These are phyloP conservation scores for Salix viminalis DNA, from an alignment of 345 rosid species.

Conservation along the genomic window DNA sequence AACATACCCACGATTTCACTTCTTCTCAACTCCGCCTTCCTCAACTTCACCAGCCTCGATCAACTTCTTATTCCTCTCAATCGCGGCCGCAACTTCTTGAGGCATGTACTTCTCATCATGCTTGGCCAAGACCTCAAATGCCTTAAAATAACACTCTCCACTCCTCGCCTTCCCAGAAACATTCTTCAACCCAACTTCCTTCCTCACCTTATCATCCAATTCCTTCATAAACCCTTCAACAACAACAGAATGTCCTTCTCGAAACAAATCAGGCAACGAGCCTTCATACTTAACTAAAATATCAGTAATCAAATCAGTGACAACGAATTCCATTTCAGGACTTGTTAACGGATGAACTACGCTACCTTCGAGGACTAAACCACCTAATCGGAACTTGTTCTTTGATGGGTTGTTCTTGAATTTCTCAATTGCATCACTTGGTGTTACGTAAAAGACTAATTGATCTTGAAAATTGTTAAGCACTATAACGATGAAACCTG, in stretches of 20 bases:
- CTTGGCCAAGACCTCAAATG: conserved; percentile 88
- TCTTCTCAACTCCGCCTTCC: conserved; percentile 22
- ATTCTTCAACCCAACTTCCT: conserved; percentile 40
- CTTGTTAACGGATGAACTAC: conserved; percentile 68
- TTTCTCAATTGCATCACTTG: conserved; percentile 79
- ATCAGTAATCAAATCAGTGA: conserved; percentile 83
- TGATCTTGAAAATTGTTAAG: conserved; percentile 85
- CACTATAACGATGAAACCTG: conserved; percentile 80
- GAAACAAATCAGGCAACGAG: conserved; percentile 77
- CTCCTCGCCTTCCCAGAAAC: conserved; percentile 69
- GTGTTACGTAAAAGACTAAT: conserved; percentile 80
- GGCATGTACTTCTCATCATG: conserved; percentile 99
- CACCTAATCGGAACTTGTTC: conserved; percentile 74
- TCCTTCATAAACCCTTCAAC: conserved; percentile 93
- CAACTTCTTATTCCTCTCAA: conserved; percentile 88
- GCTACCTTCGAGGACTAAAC: conserved; percentile 92
- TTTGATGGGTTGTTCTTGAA: conserved; percentile 59
- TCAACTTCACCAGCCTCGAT: conserved; percentile 34
- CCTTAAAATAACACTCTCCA: conserved; percentile 63
- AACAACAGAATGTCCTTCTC: conserved; percentile 94
- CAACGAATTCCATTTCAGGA: conserved; percentile 76
- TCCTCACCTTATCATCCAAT: conserved; percentile 51
- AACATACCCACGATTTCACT: conserved; percentile 23
- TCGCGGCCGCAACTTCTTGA: conserved; percentile 82
- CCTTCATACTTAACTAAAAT: conserved; percentile 76